phyloP scores from a whole-genome alignment of 129 eudicot species.

The Lonicera japonica region DNA sequence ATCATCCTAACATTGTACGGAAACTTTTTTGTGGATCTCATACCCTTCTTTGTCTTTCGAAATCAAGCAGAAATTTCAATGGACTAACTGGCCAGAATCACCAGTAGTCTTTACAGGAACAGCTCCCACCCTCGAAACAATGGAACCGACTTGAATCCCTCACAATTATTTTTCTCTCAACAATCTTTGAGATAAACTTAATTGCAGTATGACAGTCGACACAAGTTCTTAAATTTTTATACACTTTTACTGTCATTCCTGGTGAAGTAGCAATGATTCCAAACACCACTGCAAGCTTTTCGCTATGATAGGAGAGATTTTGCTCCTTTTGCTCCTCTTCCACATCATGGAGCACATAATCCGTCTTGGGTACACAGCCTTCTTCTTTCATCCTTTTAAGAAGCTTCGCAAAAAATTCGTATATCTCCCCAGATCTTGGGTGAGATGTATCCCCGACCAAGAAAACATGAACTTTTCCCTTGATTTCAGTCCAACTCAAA shows the following conservation, averaged over 20 bases:
- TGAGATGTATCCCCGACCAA: constrained; percentile 58
- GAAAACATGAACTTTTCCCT: constrained; percentile 45
- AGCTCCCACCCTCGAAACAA: constrained; percentile 50
- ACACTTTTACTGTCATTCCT: constrained; percentile 55
- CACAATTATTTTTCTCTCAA: constrained; percentile 47
- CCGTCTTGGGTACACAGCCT: constrained; percentile 61
- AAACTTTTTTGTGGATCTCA: too few relatives aligned
- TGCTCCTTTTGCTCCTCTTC: constrained; percentile 83
- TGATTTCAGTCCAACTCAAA: constrained; percentile 57
- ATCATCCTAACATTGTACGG: too few relatives aligned
- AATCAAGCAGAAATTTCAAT: background rate
- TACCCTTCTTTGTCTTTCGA: background rate
- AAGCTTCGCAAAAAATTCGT: constrained; percentile 28
- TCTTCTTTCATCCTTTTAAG: constrained; percentile 57
- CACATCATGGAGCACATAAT: constrained; percentile 57
- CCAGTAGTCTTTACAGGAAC: constrained; percentile 77
- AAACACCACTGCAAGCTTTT: constrained; percentile 65
- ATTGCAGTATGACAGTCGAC: constrained; percentile 66
- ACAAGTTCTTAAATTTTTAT: constrained; percentile 66
- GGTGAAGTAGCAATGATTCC: constrained; percentile 46
- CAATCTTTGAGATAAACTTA: constrained; percentile 50
- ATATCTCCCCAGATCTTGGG: constrained; percentile 40
- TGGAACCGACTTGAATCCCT: constrained; percentile 73
- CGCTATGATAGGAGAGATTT: constrained; percentile 53
- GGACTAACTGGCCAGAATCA: constrained; percentile 3